A percentile compares a stretch with the other conserved stretches of the same genome.
These are phyloP conservation scores for Ehretia macrophylla DNA, from an alignment of 257 asterid species.

Conservation along the genomic window DNA sequence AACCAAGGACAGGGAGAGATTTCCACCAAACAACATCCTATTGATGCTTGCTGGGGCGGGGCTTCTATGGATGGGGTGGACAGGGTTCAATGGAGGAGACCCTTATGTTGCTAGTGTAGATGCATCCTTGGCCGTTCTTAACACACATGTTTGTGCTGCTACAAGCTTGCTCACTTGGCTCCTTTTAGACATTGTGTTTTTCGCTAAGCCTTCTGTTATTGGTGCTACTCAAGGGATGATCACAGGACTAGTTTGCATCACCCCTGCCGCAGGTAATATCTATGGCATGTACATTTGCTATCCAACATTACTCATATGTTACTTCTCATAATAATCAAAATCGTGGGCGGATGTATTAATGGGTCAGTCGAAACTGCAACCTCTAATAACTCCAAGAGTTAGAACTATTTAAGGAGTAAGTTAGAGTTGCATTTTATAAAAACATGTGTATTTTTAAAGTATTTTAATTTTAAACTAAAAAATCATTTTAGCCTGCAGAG, in stretches of 20 bases:
- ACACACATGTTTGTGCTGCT: conserved; percentile 67
- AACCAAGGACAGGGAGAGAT: conserved; percentile 50
- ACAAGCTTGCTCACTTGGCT: conserved; percentile 79
- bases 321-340: no score
- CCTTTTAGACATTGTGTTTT: conserved; percentile 58
- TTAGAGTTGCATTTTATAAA: no score
- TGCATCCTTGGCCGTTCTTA: conserved; percentile 70
- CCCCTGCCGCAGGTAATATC: conserved; percentile 69
- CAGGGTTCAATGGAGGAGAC: conserved; percentile 83
- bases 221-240: conserved; percentile 88
- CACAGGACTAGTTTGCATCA: conserved; percentile 84
- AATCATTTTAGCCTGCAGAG: no score
- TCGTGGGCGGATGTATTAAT: no score
- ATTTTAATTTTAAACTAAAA: no score
- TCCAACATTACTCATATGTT: neutral
- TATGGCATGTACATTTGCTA: no score
- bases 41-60: conserved; percentile 79
- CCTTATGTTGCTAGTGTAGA: conserved; percentile 64
- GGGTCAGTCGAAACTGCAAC: no score
- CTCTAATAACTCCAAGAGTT: no score
- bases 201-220: conserved; percentile 68
- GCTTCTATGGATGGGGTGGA: conserved; percentile 84
- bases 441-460: no score
- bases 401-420: no score
- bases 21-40: conserved; percentile 65